phyloP scores from a whole-genome alignment of 176 grass and related monocot genomes.

The Carex scoparia region DNA sequence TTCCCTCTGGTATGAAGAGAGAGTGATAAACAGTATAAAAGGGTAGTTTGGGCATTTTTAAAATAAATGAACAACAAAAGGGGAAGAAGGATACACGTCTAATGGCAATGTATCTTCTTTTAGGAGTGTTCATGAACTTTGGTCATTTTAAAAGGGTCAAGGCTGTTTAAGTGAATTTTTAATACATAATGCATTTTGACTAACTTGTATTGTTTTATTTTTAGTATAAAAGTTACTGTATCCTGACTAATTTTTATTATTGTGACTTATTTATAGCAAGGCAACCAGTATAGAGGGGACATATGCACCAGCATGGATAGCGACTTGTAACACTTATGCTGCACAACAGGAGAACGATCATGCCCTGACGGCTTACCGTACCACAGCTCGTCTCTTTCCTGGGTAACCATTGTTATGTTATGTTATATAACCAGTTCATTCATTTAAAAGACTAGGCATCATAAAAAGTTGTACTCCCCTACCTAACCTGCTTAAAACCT shows the following conservation, averaged over 20 bases:
- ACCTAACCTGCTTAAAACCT: not conserved
- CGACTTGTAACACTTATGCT: constrained; percentile 81
- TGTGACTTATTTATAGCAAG: constrained; percentile 51
- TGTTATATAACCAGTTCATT: not conserved
- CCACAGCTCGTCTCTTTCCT: constrained; percentile 89
- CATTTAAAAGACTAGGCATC: not conserved
- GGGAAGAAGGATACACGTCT: not conserved
- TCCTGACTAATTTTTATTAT: constrained; percentile 8
- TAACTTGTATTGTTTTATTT: not conserved
- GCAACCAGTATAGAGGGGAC: constrained; percentile 79
- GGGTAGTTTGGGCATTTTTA: not conserved
- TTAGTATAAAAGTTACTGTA: not conserved
- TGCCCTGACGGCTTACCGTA: constrained; percentile 90
- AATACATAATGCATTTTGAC: not conserved
- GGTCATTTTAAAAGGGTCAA: not conserved
- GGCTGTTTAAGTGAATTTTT: not conserved
- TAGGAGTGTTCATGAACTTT: not conserved
- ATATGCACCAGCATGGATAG: constrained; percentile 96
- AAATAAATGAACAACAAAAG: not conserved
- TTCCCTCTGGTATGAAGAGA: not conserved
- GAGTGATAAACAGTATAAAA: not conserved
- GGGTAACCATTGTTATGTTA: constrained; percentile 39
- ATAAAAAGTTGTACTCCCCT: not conserved
- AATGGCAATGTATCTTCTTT: not conserved
- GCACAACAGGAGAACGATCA: constrained; percentile 94